phyloP scores from a whole-genome alignment of 192 early-diverging fungal genomes.

The Entomortierella beljakovae region DNA sequence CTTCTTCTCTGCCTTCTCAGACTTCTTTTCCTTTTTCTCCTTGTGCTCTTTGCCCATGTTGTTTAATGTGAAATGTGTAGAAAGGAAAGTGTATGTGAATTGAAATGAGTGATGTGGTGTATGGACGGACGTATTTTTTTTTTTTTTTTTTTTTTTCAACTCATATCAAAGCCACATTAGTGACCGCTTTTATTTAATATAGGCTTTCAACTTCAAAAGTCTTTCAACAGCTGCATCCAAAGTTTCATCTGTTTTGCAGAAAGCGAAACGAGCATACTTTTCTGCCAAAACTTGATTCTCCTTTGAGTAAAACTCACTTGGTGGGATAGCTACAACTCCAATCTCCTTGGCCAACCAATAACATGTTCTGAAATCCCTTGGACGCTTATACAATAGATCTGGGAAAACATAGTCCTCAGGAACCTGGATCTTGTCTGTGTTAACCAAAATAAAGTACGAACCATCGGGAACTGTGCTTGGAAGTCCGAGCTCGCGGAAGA shows the following conservation, averaged over 20 bases:
- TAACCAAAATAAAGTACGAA: slow-evolving; percentile 93
- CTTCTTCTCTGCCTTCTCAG: slow-evolving; percentile 52
- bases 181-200: slow-evolving; percentile 51
- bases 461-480: slow-evolving; percentile 90
- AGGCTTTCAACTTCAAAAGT: slow-evolving; percentile 69
- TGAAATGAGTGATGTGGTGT: not conserved
- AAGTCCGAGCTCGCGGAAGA: slow-evolving; percentile 75
- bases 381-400: slow-evolving; percentile 65
- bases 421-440: slow-evolving; percentile 74
- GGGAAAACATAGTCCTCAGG: slow-evolving; percentile 73
- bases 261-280: slow-evolving; percentile 89
- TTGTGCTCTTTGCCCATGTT: slow-evolving; percentile 68
- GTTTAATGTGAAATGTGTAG: slow-evolving; percentile 25
- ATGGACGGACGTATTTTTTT: slow-evolving; percentile 4
- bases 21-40: slow-evolving; percentile 48
- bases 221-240: slow-evolving; percentile 78
- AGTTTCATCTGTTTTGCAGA: slow-evolving; percentile 91
- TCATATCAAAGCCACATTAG: slow-evolving; percentile 5
- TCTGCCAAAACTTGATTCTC: slow-evolving; percentile 74
- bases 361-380: slow-evolving; percentile 81
- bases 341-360: slow-evolving; percentile 89
- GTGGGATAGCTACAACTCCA: slow-evolving; percentile 93
- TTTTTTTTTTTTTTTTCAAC: slow-evolving; percentile 4
- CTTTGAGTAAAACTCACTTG: slow-evolving; percentile 87
- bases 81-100: slow-evolving; percentile 4